phyloP scores from a whole-genome alignment of 331 rosid species.

The Acacia pycnantha region DNA sequence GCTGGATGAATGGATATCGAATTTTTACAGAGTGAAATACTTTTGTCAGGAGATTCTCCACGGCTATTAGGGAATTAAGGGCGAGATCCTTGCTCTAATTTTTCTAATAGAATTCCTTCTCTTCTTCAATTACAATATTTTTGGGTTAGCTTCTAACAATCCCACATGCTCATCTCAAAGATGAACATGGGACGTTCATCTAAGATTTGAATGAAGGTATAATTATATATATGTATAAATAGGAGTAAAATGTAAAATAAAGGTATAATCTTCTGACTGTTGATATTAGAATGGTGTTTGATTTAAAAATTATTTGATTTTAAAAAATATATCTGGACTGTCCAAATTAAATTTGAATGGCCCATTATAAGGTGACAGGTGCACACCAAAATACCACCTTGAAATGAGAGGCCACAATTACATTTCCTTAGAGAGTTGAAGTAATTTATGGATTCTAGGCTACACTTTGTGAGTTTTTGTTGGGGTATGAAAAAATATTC shows the following conservation, averaged over 20 bases:
- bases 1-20: too few species aligned
- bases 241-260: neutral
- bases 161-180: neutral
- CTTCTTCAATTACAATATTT: too few species aligned
- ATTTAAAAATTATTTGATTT: neutral
- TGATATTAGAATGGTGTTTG: neutral
- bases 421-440: neutral
- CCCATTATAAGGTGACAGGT: neutral
- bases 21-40: too few species aligned
- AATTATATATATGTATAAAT: too few species aligned
- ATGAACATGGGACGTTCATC: neutral
- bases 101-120: too few species aligned
- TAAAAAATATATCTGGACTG: neutral
- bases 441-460: neutral
- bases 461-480: neutral
- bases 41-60: too few species aligned
- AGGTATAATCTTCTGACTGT: neutral
- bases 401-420: slow-evolving; percentile 6
- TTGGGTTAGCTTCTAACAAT: too few species aligned
- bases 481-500: neutral
- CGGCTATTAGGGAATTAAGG: too few species aligned
- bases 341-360: neutral
- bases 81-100: too few species aligned
- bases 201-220: neutral
- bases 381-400: neutral